These are phyloP conservation scores for Cymbopogon citratus DNA, from an alignment of 176 grass and related monocot species.

Conservation along the genomic window DNA sequence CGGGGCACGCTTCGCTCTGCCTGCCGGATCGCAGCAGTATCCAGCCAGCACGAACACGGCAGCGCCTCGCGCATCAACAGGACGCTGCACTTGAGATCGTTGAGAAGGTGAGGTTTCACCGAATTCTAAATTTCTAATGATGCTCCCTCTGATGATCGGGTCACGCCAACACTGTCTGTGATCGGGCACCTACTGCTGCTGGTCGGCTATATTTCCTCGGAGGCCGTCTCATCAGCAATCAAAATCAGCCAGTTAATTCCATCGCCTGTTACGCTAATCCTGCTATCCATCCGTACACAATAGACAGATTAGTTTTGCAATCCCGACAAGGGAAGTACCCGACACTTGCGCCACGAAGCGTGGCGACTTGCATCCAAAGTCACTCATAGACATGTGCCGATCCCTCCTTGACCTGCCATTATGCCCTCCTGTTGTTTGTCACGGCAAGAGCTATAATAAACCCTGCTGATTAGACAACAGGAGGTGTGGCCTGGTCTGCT, in stretches of 20 bases:
- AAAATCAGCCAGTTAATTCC: neutral
- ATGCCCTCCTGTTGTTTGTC: too few species aligned
- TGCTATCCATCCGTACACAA: neutral
- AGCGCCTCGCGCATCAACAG: neutral
- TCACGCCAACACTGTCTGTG: neutral
- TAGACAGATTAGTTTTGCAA: constrained; percentile 23
- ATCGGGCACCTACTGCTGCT: too few species aligned
- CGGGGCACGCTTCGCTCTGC: too few species aligned
- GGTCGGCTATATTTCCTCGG: neutral
- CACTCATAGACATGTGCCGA: constrained; percentile 3
- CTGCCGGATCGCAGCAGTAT: too few species aligned
- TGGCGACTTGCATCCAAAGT: constrained; percentile 9
- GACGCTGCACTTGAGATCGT: neutral
- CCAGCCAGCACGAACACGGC: neutral
- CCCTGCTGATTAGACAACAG: too few species aligned
- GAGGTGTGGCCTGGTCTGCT: too few species aligned
- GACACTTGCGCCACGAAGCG: constrained; percentile 33
- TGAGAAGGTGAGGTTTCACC: neutral
- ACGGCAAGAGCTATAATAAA: too few species aligned
- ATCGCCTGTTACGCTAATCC: neutral
- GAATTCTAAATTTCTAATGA: neutral
- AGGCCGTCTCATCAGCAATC: neutral
- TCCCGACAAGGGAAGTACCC: constrained; percentile 34
- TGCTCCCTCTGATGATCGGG: neutral
- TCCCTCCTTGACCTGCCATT: constrained; percentile 15